Evolutionary conservation across 108 stramenopile species (phyloP).

Genomic region (Skeletonema potamos): DNA sequence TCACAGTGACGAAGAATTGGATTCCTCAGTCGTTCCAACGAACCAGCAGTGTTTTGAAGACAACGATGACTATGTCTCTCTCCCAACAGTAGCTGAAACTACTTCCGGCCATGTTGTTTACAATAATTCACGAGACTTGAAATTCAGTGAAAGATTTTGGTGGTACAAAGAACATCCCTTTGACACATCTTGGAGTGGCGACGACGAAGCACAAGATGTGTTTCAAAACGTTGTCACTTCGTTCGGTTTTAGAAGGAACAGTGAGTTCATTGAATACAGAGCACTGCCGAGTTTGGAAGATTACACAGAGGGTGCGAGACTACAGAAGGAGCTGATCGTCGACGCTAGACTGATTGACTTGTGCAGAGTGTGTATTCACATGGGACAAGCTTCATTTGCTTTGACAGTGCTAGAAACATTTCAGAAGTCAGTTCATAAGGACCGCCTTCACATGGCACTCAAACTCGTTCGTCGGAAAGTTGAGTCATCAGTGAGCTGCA

Average conservation of each 20-base stretch:
- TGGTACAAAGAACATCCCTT: conserved; percentile 20
- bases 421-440: neutral
- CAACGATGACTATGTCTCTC: conserved; percentile 27
- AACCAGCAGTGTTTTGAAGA: conserved; percentile 5
- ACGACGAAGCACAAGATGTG: neutral
- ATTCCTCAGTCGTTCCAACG: neutral
- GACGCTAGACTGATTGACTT: conserved; percentile 30
- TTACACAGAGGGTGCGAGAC: neutral
- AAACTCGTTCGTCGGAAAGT: neutral
- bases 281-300: neutral
- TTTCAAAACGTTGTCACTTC: conserved; percentile 15
- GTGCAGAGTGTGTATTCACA: conserved; percentile 29
- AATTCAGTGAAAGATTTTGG: conserved; percentile 28
- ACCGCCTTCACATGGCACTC: conserved; percentile 2
- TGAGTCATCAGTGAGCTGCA: neutral
- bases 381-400: conserved; percentile 37
- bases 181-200: neutral
- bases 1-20: neutral
- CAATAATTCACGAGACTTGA: neutral
- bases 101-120: neutral
- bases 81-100: conserved; percentile 3
- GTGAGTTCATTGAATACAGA: neutral
- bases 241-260: conserved; percentile 23
- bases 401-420: conserved; percentile 2
- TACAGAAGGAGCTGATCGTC: neutral